Percentiles rank a stretch among this genome's conserved stretches.
Conservation (phyloP, 148 eudicot species). For the Heliosperma pusillum region DNA sequence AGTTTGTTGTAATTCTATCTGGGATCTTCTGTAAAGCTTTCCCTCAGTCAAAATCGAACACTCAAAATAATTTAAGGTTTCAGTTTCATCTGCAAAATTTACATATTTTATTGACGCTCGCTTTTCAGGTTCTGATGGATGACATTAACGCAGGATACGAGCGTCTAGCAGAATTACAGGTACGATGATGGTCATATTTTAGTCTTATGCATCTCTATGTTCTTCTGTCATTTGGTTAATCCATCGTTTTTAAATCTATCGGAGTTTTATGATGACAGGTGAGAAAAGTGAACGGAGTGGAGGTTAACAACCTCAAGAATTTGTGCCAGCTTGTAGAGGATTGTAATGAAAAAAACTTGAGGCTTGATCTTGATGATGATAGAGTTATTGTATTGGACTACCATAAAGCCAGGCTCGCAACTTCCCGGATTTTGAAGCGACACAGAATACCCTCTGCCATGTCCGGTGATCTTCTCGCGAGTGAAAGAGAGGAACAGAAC, state of each 20-base stretch:
- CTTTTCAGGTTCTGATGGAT: constrained; percentile 81
- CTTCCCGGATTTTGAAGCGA: constrained; percentile 71
- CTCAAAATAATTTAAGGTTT: no score
- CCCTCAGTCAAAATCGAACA: no score
- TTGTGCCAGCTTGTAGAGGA: constrained; percentile 67
- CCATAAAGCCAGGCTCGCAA: constrained; percentile 67
- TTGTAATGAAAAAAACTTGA: constrained; percentile 51
- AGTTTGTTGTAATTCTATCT: no score
- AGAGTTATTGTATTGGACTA: constrained; percentile 75
- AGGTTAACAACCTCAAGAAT: constrained; percentile 71
- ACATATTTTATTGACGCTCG: background rate
- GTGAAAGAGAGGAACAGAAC: constrained; percentile 23
- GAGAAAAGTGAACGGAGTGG: constrained; percentile 71
- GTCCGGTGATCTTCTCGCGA: constrained; percentile 56
- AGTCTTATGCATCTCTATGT: background rate
- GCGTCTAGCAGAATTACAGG: constrained; percentile 94
- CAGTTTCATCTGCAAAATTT: no score
- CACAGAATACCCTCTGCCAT: constrained; percentile 78
- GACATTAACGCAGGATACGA: constrained; percentile 92
- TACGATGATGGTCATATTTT: constrained; percentile 20
- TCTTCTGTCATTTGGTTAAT: background rate
- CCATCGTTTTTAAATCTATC: background rate
- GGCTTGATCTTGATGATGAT: constrained; percentile 89
- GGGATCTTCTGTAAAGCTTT: no score
- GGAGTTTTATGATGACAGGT: constrained; percentile 46